Conservation (phyloP, 208 protist genomes). For the Wallacemonas collosoma region DNA sequence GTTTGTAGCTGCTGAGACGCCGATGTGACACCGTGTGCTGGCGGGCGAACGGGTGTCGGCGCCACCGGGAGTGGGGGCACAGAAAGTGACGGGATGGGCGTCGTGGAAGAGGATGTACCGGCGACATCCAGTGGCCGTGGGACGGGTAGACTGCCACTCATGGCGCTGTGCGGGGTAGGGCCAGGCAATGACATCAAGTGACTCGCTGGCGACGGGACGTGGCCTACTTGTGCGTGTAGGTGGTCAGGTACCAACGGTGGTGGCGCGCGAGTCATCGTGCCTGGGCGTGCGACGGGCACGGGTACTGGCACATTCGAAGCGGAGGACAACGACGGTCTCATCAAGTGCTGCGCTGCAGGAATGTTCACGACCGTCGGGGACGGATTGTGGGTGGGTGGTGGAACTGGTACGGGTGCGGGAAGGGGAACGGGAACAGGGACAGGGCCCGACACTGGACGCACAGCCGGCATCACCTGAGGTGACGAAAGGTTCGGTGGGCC, state of each 20-base stretch:
- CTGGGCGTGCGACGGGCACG: constrained; percentile 9
- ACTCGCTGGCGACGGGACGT: not conserved
- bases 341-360: not conserved
- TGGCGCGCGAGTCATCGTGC: not conserved
- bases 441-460: not conserved
- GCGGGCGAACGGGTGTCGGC: not conserved
- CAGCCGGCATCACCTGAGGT: not conserved
- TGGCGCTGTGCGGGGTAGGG: constrained; percentile 18
- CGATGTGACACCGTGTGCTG: not conserved
- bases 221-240: not conserved
- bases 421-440: not conserved
- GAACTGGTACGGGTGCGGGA: not conserved
- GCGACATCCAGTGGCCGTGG: not conserved
- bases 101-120: not conserved
- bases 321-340: not conserved
- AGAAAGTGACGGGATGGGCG: not conserved
- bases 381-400: not conserved
- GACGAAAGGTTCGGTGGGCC: not conserved
- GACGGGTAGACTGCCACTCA: not conserved
- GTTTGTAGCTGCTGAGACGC: not conserved
- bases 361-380: constrained; percentile 13
- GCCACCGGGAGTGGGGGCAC: not conserved
- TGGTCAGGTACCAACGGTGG: constrained; percentile 10
- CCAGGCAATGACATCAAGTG: constrained; percentile 12
- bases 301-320: not conserved